phyloP scores from a whole-genome alignment of 805 yeast genomes.

The Teunomyces kruisii region DNA sequence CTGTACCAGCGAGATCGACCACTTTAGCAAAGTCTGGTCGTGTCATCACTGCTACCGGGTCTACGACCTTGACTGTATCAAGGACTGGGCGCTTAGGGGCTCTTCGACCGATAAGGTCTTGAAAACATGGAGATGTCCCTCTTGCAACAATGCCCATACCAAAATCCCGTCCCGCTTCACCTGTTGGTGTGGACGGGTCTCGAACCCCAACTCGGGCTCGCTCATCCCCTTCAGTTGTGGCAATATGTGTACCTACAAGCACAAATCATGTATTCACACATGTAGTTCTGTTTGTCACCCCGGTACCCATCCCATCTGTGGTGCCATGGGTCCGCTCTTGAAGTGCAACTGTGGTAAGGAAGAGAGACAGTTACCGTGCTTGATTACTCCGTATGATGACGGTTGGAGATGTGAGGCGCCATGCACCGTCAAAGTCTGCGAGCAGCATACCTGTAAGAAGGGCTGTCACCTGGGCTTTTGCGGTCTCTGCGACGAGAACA shows the following conservation, averaged over 20 bases:
- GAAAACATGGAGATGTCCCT: conserved; percentile 82
- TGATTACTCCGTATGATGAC: conserved; percentile 60
- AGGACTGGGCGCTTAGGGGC: conserved; percentile 83
- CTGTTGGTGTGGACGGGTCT: conserved; percentile 88
- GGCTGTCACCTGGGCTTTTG: conserved; percentile 82
- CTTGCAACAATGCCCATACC: conserved; percentile 58
- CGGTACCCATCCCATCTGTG: conserved; percentile 82
- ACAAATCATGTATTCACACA: conserved; percentile 64
- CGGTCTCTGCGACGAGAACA: conserved; percentile 60
- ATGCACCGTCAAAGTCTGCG: conserved; percentile 64
- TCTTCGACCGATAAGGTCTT: conserved; percentile 56
- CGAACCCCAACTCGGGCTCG: conserved; percentile 59
- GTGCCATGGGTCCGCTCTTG: conserved; percentile 71
- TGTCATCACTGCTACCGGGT: conserved; percentile 78
- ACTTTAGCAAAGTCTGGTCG: conserved; percentile 69
- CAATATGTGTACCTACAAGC: conserved; percentile 64
- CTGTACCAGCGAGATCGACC: conserved; percentile 80
- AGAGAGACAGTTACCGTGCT: conserved; percentile 67
- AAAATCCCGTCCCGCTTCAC: conserved; percentile 56
- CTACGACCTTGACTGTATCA: conserved; percentile 81
- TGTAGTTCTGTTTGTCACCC: conserved; percentile 83
- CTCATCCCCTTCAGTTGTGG: conserved; percentile 86
- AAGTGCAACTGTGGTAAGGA: conserved; percentile 74
- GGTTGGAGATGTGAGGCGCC: conserved; percentile 68
- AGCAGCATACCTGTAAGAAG: conserved; percentile 64